Base-by-base conservation (phyloP, 78 protist species). In the Polysphondylium violaceum region DNA sequence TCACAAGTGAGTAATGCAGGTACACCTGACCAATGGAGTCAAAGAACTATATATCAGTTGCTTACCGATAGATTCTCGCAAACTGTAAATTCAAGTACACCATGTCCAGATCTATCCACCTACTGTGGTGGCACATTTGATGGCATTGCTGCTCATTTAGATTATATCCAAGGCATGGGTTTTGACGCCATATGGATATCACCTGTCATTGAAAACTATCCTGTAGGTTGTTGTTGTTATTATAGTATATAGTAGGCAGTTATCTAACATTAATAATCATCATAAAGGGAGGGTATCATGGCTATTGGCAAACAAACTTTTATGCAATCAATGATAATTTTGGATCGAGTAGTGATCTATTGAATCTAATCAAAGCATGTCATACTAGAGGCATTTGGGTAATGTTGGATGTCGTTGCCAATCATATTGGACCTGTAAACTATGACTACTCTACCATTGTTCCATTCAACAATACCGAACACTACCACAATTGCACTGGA, bases 181-280 rank as follows among this genome's bases (percentile, higher is more conserved):
- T 95, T 96, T 50, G 95, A 97, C 60, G 99, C 99, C 9, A 90
- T 98, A 14, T 98, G 98, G 98, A 97, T 97, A 55, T 85, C 97
- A 33, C 98, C 99, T 2, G 77, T 96, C 1, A 76, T 93, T 36
- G 68, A 74, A 0, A 95, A 96, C 64, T 58, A 74, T 11, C 94
- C 69, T 16, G 96, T 89, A 31, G 86, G 97, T 33, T 83, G 41
- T 63, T 33, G 3, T 43, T 9, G 9, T 25, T n/a, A 63, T 23
- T 25, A 4, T 16, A n/a, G n/a, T n/a, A n/a, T n/a, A n/a, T n/a
- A n/a, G n/a, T n/a, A n/a, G n/a, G n/a, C n/a, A n/a, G n/a, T n/a
- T n/a, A n/a, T n/a, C n/a, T 65, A 36, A 36, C 11, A 27, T n/a
- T n/a, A n/a, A n/a, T 9, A 68, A 21, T 11, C 9, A 36, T 11